phyloP scores from a whole-genome alignment of 805 yeast species.

The Kluyveromyces aestuarii region DNA sequence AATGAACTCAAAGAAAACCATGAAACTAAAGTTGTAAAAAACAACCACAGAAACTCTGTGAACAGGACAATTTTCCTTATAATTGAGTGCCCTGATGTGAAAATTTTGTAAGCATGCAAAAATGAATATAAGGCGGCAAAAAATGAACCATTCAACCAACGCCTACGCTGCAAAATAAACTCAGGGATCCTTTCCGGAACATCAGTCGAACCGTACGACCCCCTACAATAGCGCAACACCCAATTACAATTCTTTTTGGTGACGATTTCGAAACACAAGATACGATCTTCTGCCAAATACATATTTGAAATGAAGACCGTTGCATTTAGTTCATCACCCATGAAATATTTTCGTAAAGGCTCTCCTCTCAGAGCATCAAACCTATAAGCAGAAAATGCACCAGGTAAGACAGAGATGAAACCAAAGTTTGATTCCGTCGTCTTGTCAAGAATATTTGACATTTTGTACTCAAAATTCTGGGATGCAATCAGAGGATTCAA shows the following conservation, averaged over 20 bases:
- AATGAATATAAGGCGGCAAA: conserved; percentile 89
- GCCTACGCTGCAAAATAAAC: conserved; percentile 81
- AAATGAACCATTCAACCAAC: conserved; percentile 96
- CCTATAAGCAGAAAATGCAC: conserved; percentile 93
- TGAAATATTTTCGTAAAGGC: conserved; percentile 83
- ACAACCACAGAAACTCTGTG: conserved; percentile 72
- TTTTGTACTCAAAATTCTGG: conserved; percentile 93
- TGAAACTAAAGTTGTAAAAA: conserved; percentile 64
- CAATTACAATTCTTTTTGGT: conserved; percentile 69
- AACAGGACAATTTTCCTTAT: conserved; percentile 61
- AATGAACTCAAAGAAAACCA: conserved; percentile 92
- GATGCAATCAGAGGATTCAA: conserved; percentile 89
- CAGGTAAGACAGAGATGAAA: conserved; percentile 88
- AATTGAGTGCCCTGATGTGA: conserved; percentile 69
- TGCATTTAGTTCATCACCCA: conserved; percentile 75
- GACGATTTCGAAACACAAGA: conserved; percentile 90
- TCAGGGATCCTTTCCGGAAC: conserved; percentile 86
- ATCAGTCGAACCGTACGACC: conserved; percentile 90
- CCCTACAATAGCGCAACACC: conserved; percentile 75
- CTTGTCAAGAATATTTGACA: conserved; percentile 88
- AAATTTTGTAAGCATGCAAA: conserved; percentile 64
- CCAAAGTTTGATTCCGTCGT: conserved; percentile 95
- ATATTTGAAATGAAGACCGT: conserved; percentile 91
- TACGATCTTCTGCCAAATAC: conserved; percentile 96
- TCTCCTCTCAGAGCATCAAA: conserved; percentile 74